Percentiles rank a stretch among this genome's conserved stretches.
These are phyloP conservation scores for Gamsiella multidivaricata DNA, from an alignment of 192 early-diverging fungal genomes.

Conservation along the genomic window DNA sequence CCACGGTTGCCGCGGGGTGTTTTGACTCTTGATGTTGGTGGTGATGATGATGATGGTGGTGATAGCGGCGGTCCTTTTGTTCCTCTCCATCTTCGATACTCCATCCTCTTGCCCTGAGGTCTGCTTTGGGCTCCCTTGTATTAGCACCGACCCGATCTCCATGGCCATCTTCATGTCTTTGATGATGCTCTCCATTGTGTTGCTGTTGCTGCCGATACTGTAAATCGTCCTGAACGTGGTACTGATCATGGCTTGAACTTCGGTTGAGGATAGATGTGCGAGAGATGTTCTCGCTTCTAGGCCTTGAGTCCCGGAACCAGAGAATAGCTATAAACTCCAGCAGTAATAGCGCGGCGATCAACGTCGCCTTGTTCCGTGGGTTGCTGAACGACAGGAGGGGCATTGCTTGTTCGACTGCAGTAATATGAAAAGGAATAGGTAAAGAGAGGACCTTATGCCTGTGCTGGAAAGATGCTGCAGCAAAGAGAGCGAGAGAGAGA, in stretches of 20 bases:
- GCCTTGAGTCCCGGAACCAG: slow-evolving; percentile 19
- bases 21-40: too few species aligned
- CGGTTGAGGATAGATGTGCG: slow-evolving; percentile 1
- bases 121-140: too few species aligned
- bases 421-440: too few species aligned
- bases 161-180: background rate
- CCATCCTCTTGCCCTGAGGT: too few species aligned
- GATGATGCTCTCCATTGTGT: background rate
- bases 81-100: too few species aligned
- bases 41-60: too few species aligned
- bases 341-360: slow-evolving; percentile 16
- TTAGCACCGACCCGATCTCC: too few species aligned
- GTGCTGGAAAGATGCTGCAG: background rate
- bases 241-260: slow-evolving; percentile 12
- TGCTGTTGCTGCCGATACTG: slow-evolving; percentile 12
- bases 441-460: too few species aligned
- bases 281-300: background rate
- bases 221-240: background rate
- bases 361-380: slow-evolving; percentile 24
- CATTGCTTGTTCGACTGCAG: too few species aligned
- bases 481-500: background rate
- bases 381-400: slow-evolving; percentile 26
- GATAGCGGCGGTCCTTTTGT: too few species aligned
- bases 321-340: slow-evolving; percentile 37
- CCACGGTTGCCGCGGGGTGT: too few species aligned